Base-by-base conservation (phyloP, 1,139 yeast species). In the Taphrina flavorubra region DNA sequence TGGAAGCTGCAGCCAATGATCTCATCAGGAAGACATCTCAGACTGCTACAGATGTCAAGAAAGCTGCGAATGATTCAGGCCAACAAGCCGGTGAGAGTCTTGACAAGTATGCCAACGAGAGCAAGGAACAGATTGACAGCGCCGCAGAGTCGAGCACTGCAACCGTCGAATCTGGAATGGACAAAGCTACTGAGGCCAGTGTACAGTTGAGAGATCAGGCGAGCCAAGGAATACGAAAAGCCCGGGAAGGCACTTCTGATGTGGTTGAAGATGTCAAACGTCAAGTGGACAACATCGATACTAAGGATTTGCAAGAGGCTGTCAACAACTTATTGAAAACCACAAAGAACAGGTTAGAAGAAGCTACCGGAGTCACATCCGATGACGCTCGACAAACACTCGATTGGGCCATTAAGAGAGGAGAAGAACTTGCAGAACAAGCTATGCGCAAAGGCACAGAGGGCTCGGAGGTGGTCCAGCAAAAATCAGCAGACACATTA, bases 171-270 rank as follows among this genome's bases (percentile, higher is more conserved):
- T 10, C 31, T 8, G 61, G 61, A 2, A 16, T 47, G 49, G 57
- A 58, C 37, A 37, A 56, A 60, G 49, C 69, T 51, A 40, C 70
- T 71, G 13, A 18, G 44, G 18, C 69, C 56, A 34, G 53, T 25
- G 13, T 6, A n/a, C 13, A 49, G 6, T 31, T 49, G n/a, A 65
- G 70, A 2, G 65, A 70, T 51, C 66, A 68, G 6, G 66, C 55
- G 10, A 47, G 61, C 14, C 58, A 69, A 37, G 71, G 67, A 31
- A 68, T 55, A 7, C 49, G 34, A 7, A 34, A 62, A 10, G 40
- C 51, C 3, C 14, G 16, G 11, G 34, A 53, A 11, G 16, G 7
- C n/a, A 46, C 67, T n/a, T 53, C 59, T 31, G 46, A 63, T 18
- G 44, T 20, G 8, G 61, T 40, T 25, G 51, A 36, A 4, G 59